A percentile compares a stretch with the other conserved stretches of the same genome.
Evolutionary conservation across 164 flowering plant species (phyloP).

Genomic region (Cinnamomum micranthum): DNA sequence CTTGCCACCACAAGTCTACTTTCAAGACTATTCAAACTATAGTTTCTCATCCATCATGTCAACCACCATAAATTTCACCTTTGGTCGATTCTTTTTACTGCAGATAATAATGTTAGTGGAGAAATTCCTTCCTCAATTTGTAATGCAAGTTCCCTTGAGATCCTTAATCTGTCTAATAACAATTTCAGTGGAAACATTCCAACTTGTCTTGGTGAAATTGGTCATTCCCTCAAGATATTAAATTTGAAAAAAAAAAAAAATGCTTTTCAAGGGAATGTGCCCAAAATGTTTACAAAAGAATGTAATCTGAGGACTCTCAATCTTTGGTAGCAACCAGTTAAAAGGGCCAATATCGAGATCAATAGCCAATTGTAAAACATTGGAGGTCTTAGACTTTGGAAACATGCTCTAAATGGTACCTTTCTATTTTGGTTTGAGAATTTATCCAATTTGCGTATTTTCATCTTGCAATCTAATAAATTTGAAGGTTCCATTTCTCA

Average conservation of each 20-base stretch:
- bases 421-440: not conserved
- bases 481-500: not conserved
- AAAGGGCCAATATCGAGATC: not conserved
- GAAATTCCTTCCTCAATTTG: not conserved
- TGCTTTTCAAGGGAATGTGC: not conserved
- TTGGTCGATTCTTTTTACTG: not conserved
- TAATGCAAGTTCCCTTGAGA: not conserved
- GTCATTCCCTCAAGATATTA: not conserved
- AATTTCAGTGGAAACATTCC: not conserved
- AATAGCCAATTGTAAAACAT: not conserved
- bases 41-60: not conserved
- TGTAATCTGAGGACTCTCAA: not conserved
- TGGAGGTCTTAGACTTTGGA: not conserved
- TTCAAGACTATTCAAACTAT: not conserved
- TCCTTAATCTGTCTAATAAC: not conserved
- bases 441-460: not conserved
- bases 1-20: not conserved
- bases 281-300: not conserved
- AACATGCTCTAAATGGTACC: not conserved
- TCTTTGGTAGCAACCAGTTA: not conserved
- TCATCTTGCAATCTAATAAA: not conserved
- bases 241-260: not conserved
- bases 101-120: not conserved
- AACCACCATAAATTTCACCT: too few relatives aligned
- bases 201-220: not conserved